Conservation (phyloP, 169 alveolate genomes). For the Plasmodium inui region DNA sequence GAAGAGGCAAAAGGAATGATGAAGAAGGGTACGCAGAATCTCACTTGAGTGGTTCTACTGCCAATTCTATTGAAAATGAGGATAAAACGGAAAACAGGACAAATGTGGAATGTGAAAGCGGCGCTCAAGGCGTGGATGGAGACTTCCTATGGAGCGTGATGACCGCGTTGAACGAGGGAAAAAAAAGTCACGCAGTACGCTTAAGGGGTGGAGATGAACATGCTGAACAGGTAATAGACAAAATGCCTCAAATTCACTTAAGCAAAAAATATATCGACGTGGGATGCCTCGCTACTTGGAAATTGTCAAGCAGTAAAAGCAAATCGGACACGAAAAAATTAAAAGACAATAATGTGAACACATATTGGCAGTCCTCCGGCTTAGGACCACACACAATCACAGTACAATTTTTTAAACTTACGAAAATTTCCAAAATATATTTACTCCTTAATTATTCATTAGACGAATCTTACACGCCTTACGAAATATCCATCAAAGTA, state of each 20-base stretch:
- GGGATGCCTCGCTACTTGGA: conserved; percentile 70
- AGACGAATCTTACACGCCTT: conserved; percentile 91
- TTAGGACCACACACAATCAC: conserved; percentile 89
- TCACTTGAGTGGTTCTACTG: neutral
- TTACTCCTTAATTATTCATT: conserved; percentile 85
- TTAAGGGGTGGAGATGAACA: neutral
- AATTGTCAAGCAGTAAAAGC: conserved; percentile 60
- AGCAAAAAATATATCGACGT: conserved; percentile 68
- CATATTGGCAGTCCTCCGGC: conserved; percentile 91
- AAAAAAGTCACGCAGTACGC: neutral
- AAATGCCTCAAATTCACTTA: conserved; percentile 42
- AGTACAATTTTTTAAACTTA: conserved; percentile 84
- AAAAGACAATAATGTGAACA: conserved; percentile 87
- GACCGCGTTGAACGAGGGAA: neutral
- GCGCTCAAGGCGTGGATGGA: neutral
- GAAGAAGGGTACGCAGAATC: neutral
- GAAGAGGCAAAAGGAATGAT: neutral
- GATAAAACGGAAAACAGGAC: neutral
- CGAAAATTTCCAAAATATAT: conserved; percentile 85
- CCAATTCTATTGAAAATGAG: neutral
- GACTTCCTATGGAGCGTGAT: conserved; percentile 21
- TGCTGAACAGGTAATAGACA: neutral
- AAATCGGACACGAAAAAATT: conserved; percentile 83
- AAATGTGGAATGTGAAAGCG: neutral
- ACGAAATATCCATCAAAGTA: conserved; percentile 84